Percentiles rank a stretch among this genome's conserved stretches.
phyloP scores from a whole-genome alignment of 2,329 filamentous ascomycete genomes.

The Dactylellina cionopaga region DNA sequence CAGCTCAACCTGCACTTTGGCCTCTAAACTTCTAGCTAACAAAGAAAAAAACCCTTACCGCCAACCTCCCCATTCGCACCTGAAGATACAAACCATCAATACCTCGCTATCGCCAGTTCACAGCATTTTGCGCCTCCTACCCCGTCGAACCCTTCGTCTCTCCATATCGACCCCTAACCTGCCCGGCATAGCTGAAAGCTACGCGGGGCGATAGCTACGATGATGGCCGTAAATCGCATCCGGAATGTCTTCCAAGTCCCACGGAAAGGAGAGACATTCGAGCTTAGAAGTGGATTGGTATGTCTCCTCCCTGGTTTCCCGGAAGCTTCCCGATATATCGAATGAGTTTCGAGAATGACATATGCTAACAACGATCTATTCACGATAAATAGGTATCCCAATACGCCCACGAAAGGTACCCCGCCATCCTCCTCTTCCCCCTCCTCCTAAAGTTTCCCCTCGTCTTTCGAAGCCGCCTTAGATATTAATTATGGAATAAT shows the following conservation, averaged over 20 bases:
- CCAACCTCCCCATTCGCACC: constrained; percentile 46
- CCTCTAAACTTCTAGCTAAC: neutral
- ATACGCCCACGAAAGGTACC: constrained; percentile 91
- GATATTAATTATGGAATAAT: constrained; percentile 33
- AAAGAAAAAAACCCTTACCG: constrained; percentile 6
- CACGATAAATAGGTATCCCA: constrained; percentile 76
- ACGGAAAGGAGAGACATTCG: constrained; percentile 96
- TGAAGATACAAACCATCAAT: neutral
- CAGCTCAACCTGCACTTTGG: constrained; percentile 12
- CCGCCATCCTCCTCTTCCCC: too few relatives aligned
- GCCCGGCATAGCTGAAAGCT: constrained; percentile 47
- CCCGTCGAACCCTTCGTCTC: constrained; percentile 33
- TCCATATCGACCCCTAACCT: constrained; percentile 24
- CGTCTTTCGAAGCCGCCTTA: neutral
- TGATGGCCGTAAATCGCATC: constrained; percentile 96
- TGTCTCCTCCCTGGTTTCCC: too few relatives aligned
- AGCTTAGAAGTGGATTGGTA: constrained; percentile 88
- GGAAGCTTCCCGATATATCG: neutral
- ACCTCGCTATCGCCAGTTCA: neutral
- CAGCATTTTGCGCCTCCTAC: neutral
- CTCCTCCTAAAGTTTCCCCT: neutral
- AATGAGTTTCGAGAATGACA: constrained; percentile 57
- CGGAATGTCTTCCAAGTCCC: constrained; percentile 86
- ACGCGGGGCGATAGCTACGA: constrained; percentile 58
- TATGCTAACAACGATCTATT: constrained; percentile 58